Percentiles rank a stretch among this genome's conserved stretches.
Conservation (phyloP, 805 yeast genomes). For the Pichia kluyveri region DNA sequence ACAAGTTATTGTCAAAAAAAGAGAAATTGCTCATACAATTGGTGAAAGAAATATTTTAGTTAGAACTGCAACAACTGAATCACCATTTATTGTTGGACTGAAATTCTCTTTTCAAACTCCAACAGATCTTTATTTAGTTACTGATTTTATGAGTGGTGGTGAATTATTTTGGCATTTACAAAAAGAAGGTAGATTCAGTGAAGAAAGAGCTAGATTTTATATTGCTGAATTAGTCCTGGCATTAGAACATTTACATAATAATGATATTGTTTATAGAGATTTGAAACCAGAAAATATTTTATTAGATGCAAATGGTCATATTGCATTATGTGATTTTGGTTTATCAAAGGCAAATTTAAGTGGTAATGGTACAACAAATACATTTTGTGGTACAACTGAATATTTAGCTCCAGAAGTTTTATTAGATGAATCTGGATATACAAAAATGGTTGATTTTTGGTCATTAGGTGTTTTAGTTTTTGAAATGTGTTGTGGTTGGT, state of each 20-base stretch:
- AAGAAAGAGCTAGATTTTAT: conserved; percentile 91
- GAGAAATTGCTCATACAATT: conserved; percentile 95
- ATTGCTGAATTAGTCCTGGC: conserved; percentile 94
- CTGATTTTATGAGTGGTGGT: conserved; percentile 98
- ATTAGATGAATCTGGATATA: conserved; percentile 91
- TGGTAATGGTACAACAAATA: conserved; percentile 84
- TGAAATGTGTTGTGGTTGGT: conserved; percentile 99
- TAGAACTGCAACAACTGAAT: conserved; percentile 69
- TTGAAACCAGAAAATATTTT: conserved; percentile 94
- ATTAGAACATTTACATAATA: conserved; percentile 88
- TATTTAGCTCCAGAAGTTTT: conserved; percentile 95
- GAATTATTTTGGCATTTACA: conserved; percentile 73
- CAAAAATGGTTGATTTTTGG: conserved; percentile 99
- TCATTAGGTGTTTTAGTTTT: conserved; percentile 92
- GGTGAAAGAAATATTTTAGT: conserved; percentile 95
- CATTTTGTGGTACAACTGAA: conserved; percentile 98
- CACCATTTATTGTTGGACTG: conserved; percentile 88
- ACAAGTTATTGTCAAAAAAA: conserved; percentile 91
- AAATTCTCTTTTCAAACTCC: conserved; percentile 97
- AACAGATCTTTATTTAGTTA: conserved; percentile 81
- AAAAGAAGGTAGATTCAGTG: conserved; percentile 89
- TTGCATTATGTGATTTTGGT: conserved; percentile 96
- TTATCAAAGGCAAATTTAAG: conserved; percentile 86
- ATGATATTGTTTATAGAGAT: conserved; percentile 93
- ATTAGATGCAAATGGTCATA: conserved; percentile 94